These are phyloP conservation scores for Cercospora nicotianae DNA, from an alignment of 2,329 filamentous ascomycete genomes.

Conservation along the genomic window DNA sequence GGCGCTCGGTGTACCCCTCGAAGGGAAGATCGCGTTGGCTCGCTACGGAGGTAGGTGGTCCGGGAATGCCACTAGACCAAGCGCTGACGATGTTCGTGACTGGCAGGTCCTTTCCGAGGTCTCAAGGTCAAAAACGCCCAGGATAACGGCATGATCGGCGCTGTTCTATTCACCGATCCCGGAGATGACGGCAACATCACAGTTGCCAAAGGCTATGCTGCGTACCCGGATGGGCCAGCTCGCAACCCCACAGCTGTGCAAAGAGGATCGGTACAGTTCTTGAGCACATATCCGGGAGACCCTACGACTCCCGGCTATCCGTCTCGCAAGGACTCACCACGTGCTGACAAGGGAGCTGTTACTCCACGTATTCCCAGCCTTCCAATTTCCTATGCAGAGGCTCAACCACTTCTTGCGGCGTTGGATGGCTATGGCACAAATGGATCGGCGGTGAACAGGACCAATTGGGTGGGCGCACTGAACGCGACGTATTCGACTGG, in stretches of 20 bases:
- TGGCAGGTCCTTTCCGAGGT: conserved; percentile 2
- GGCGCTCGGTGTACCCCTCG: conserved; percentile 45
- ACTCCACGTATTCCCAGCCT: conserved; percentile 80
- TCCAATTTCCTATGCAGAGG: conserved; percentile 81
- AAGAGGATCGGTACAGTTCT: conserved; percentile 56
- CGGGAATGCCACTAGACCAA: background rate
- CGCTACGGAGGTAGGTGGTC: conserved; percentile 34
- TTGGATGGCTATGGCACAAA: conserved; percentile 78
- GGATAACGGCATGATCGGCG: conserved; percentile 10
- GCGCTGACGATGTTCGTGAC: background rate
- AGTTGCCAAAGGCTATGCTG: conserved; percentile 43
- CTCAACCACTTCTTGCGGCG: conserved; percentile 74
- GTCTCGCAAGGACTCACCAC: conserved; percentile 75
- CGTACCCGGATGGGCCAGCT: conserved; percentile 48
- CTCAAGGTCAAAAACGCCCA: conserved; percentile 10
- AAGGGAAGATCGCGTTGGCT: conserved; percentile 52
- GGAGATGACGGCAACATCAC: conserved; percentile 30
- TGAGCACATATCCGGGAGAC: conserved; percentile 63
- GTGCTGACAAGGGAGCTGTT: conserved; percentile 62
- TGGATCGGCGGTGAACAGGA: conserved; percentile 42
- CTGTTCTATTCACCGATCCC: conserved; percentile 1
- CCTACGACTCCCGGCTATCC: conserved; percentile 85
- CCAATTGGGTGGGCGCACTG: conserved; percentile 70
- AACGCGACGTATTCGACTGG: conserved; percentile 76
- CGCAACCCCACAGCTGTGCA: conserved; percentile 50